These are phyloP conservation scores for Triadica sebifera DNA, from an alignment of 345 rosid species.

Conservation along the genomic window DNA sequence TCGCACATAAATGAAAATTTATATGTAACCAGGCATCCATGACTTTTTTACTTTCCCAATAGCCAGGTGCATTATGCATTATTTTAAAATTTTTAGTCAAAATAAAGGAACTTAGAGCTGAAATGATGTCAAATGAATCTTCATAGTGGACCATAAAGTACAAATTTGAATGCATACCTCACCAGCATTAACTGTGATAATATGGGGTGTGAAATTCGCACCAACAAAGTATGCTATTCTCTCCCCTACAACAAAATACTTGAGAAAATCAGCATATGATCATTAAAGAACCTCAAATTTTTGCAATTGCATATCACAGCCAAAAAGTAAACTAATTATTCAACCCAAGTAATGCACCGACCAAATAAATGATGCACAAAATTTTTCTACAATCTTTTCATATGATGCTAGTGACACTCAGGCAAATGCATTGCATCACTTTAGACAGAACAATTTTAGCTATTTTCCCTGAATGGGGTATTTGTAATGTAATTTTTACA, in stretches of 20 bases:
- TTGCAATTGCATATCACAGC: constrained; percentile 7
- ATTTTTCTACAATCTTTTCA: not conserved
- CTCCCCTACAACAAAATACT: constrained; percentile 40
- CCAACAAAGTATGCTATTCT: constrained; percentile 52
- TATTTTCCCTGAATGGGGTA: not conserved
- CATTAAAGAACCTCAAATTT: not conserved
- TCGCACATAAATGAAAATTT: not conserved
- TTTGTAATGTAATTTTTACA: not conserved
- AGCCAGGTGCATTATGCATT: not conserved
- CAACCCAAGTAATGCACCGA: not conserved
- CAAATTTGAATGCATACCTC: constrained; percentile 56
- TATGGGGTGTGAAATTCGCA: constrained; percentile 79
- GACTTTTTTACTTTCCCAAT: not conserved
- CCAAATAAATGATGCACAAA: constrained; percentile 6
- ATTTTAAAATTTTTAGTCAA: not conserved
- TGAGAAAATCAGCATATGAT: constrained; percentile 14
- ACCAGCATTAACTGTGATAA: constrained; percentile 76
- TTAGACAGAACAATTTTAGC: not conserved
- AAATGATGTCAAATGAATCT: not conserved
- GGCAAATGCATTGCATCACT: not conserved
- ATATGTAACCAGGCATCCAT: not conserved
- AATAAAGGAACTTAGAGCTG: not conserved
- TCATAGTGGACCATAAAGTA: not conserved
- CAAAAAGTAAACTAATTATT: not conserved
- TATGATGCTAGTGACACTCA: not conserved